Percentiles rank a stretch among this genome's conserved stretches.
These are phyloP conservation scores for Tetrapisispora taiwanensis DNA, from an alignment of 805 yeast species.

Conservation along the genomic window DNA sequence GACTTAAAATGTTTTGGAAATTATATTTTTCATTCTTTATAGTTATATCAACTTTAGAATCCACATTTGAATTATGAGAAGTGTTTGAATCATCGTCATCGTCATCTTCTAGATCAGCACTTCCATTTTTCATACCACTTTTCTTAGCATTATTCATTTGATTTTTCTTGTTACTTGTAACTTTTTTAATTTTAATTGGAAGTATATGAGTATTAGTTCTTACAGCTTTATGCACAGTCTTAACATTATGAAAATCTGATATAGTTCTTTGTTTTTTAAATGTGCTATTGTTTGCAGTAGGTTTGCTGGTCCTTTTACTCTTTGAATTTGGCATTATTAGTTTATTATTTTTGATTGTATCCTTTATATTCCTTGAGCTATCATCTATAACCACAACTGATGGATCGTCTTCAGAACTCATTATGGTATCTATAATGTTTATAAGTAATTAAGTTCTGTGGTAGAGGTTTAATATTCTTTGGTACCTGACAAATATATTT, in stretches of 20 bases:
- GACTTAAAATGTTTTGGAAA: not conserved
- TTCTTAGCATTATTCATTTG: not conserved
- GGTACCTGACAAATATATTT: too few species aligned
- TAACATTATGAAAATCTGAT: constrained; percentile 21
- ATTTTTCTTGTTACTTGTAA: not conserved
- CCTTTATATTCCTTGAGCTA: not conserved
- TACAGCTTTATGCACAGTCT: constrained; percentile 11
- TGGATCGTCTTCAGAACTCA: not conserved
- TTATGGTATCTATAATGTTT: not conserved
- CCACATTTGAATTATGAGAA: not conserved
- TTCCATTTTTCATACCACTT: not conserved
- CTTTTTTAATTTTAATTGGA: not conserved
- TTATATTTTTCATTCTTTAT: not conserved
- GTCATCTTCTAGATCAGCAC: not conserved
- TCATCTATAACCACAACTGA: not conserved
- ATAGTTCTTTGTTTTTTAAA: constrained; percentile 20
- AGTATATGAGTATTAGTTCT: not conserved
- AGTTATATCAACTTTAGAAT: not conserved
- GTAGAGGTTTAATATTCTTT: too few species aligned
- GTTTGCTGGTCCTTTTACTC: not conserved
- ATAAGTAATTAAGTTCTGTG: not conserved
- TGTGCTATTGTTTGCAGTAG: not conserved
- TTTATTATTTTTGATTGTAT: not conserved
- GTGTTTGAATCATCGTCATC: not conserved
- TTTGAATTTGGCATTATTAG: not conserved